phyloP scores from a whole-genome alignment of 2,329 filamentous ascomycete genomes.

The Neopestalotiopsis rosae region DNA sequence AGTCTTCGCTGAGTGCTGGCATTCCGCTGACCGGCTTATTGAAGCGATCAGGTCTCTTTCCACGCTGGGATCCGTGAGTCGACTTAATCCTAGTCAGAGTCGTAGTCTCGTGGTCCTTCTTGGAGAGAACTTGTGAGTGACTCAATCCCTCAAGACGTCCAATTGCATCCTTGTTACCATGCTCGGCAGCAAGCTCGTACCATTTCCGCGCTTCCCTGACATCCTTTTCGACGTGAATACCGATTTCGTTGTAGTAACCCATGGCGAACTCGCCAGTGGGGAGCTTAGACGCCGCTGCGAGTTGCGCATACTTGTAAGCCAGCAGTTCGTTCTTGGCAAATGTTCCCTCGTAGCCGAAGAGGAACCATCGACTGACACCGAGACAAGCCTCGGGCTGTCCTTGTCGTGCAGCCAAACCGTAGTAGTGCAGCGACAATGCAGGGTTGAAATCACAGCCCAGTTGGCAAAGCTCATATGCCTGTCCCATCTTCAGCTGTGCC shows the following conservation, averaged over 20 bases:
- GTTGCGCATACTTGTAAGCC: conserved; percentile 87
- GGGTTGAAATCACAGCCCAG: conserved; percentile 95
- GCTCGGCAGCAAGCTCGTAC: conserved; percentile 88
- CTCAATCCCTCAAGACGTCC: conserved; percentile 83
- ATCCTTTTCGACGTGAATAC: conserved; percentile 87
- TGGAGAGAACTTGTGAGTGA: conserved; percentile 82
- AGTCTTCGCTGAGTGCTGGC: conserved; percentile 55
- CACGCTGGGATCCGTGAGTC: conserved; percentile 72
- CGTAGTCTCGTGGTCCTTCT: conserved; percentile 90
- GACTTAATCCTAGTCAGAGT: conserved; percentile 88
- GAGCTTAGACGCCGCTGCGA: conserved; percentile 81
- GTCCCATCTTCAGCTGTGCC: conserved; percentile 95
- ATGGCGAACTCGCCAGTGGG: conserved; percentile 94
- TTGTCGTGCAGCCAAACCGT: conserved; percentile 88
- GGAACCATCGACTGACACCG: conserved; percentile 97
- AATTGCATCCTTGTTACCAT: conserved; percentile 89
- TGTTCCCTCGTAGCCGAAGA: conserved; percentile 90
- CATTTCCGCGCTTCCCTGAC: conserved; percentile 82
- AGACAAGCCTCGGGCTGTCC: conserved; percentile 93
- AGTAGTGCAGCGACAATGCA: conserved; percentile 91
- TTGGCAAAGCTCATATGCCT: conserved; percentile 92
- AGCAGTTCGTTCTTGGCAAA: conserved; percentile 96
- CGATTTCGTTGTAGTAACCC: conserved; percentile 97
- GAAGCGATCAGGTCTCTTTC: conserved; percentile 65
- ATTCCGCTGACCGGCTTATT: conserved; percentile 50